phyloP scores from a whole-genome alignment of 805 yeast species.

The Saccharomyces mikatae region DNA sequence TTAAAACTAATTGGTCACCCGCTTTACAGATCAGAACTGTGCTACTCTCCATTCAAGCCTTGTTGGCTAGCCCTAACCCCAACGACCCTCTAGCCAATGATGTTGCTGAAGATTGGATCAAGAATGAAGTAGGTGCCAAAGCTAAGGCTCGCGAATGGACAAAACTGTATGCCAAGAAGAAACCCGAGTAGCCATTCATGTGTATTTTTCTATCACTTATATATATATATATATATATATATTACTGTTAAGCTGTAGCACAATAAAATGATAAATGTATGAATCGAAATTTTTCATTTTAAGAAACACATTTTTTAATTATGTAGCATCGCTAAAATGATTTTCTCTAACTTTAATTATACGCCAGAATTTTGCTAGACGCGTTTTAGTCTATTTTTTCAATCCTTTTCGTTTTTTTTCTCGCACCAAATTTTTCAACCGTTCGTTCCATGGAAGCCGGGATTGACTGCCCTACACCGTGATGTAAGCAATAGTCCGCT shows the following conservation, averaged over 20 bases:
- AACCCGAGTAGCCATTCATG: neutral
- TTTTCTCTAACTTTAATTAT: neutral
- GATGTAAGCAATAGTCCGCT: neutral
- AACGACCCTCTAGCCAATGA: conserved; percentile 97
- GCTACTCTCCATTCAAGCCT: conserved; percentile 82
- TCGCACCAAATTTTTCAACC: neutral
- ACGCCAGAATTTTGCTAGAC: neutral
- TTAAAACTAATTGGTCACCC: conserved; percentile 95
- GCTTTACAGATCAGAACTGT: conserved; percentile 94
- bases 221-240: neutral
- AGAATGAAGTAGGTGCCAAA: conserved; percentile 71
- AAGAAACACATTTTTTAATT: neutral
- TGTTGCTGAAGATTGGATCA: conserved; percentile 95
- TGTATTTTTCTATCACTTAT: neutral
- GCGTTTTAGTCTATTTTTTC: neutral
- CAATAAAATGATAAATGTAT: neutral
- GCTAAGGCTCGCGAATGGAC: conserved; percentile 58
- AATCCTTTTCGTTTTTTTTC: neutral
- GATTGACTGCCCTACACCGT: neutral
- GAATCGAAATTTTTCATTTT: neutral
- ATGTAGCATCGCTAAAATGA: neutral
- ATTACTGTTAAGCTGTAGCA: neutral
- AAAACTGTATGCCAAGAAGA: conserved; percentile 26
- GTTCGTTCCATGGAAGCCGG: neutral
- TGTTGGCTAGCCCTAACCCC: conserved; percentile 93